Percentiles rank a stretch among this genome's conserved stretches.
phyloP scores from a whole-genome alignment of 768 basidiomycete genomes.

The Erythrobasidium yunnanense region DNA sequence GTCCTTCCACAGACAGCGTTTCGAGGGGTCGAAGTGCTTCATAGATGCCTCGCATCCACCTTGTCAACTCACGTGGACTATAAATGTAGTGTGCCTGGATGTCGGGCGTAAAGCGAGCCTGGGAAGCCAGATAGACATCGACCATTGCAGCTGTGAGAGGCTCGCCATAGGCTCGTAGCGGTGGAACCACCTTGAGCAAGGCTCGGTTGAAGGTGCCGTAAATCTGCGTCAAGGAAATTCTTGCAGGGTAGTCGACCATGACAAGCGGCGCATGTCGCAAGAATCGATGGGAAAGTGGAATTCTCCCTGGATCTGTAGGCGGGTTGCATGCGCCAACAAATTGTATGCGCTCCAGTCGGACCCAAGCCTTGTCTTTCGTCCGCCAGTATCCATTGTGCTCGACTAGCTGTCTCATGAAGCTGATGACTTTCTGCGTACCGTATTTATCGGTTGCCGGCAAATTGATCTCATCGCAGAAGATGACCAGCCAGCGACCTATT shows the following conservation, averaged over 20 bases:
- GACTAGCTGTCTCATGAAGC: conserved; percentile 92
- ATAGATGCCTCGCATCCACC: conserved; percentile 94
- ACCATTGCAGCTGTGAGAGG: conserved; percentile 98
- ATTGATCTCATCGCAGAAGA: conserved; percentile 99
- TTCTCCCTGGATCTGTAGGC: conserved; percentile 95
- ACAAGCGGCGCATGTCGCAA: conserved; percentile 90
- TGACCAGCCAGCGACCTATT: conserved; percentile 93
- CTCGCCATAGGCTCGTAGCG: conserved; percentile 79
- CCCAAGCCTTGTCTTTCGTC: conserved; percentile 88
- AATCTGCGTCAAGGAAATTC: conserved; percentile 91
- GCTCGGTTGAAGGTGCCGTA: conserved; percentile 97
- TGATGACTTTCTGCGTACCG: conserved; percentile 95
- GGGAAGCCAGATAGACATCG: conserved; percentile 82
- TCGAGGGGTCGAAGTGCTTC: conserved; percentile 92
- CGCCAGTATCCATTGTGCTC: conserved; percentile 93
- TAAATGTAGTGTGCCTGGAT: conserved; percentile 98
- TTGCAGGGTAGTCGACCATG: conserved; percentile 99
- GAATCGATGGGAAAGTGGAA: conserved; percentile 95
- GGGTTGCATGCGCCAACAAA: conserved; percentile 99
- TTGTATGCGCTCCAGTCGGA: conserved; percentile 94
- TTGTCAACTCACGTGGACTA: conserved; percentile 93
- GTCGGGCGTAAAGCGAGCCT: conserved; percentile 88
- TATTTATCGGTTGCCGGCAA: conserved; percentile 93
- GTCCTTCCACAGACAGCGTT: conserved; percentile 81
- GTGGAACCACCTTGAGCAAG: conserved; percentile 86